phyloP scores from a whole-genome alignment of 2,329 filamentous ascomycete species.

The Orbilia quercus region DNA sequence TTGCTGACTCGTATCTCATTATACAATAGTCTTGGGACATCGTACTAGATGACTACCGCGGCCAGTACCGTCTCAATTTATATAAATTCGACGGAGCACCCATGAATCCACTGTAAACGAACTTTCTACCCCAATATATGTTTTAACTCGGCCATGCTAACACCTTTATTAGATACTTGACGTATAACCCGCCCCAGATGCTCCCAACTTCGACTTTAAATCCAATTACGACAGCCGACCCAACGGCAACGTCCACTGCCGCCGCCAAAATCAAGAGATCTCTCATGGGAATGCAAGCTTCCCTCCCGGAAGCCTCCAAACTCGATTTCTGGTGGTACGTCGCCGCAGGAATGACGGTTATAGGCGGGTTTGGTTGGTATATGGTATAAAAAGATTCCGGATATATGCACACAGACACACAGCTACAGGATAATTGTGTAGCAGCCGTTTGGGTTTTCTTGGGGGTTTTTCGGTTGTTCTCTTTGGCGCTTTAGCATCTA shows the following conservation, averaged over 20 bases:
- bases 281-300: slow-evolving; percentile 61
- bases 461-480: background rate
- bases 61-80: slow-evolving; percentile 73
- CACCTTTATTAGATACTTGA: slow-evolving; percentile 64
- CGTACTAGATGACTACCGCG: slow-evolving; percentile 71
- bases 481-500: background rate
- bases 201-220: slow-evolving; percentile 76
- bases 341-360: slow-evolving; percentile 66
- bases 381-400: slow-evolving; percentile 61
- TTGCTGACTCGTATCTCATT: background rate
- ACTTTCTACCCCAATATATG: background rate
- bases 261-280: slow-evolving; percentile 63
- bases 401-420: background rate
- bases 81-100: slow-evolving; percentile 73
- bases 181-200: slow-evolving; percentile 74
- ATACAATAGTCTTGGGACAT: slow-evolving; percentile 62
- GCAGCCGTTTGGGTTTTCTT: background rate
- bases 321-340: slow-evolving; percentile 68
- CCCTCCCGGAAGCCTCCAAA: slow-evolving; percentile 61
- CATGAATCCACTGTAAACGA: slow-evolving; percentile 73
- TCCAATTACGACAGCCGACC: slow-evolving; percentile 63
- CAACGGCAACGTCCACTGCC: slow-evolving; percentile 61
- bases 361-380: slow-evolving; percentile 67
- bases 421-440: background rate
- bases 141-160: slow-evolving; percentile 11